Conservation (phyloP, 2,329 filamentous ascomycete genomes). For the Exserohilum turcica region DNA sequence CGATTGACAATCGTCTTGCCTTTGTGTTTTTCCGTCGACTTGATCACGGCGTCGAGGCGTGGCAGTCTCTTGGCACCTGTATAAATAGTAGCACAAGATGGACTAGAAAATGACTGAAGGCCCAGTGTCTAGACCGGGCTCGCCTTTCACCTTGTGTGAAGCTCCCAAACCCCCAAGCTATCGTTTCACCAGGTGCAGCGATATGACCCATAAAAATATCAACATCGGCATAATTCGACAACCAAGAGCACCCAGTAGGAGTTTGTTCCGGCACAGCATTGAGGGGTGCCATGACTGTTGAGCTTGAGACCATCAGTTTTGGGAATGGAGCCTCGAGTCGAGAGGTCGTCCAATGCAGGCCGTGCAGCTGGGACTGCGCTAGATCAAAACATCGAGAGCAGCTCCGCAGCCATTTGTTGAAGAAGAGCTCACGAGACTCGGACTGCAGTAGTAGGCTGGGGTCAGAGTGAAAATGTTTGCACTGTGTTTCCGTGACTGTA, state of each 20-base stretch:
- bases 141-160: conserved; percentile 63
- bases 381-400: conserved; percentile 24
- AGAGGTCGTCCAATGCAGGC: conserved; percentile 19
- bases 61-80: conserved; percentile 66
- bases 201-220: conserved; percentile 57
- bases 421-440: not conserved
- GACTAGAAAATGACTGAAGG: conserved; percentile 62
- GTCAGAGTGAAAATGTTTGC: not conserved
- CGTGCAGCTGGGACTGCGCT: conserved; percentile 28
- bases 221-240: conserved; percentile 60
- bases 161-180: conserved; percentile 66
- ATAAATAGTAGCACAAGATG: conserved; percentile 62
- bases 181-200: conserved; percentile 58
- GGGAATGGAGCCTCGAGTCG: conserved; percentile 31
- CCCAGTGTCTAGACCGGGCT: conserved; percentile 51
- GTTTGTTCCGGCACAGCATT: conserved; percentile 60
- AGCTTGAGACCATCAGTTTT: conserved; percentile 38
- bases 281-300: conserved; percentile 43
- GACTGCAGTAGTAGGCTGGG: not conserved
- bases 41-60: conserved; percentile 68
- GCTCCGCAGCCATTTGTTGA: conserved; percentile 26
- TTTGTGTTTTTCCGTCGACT: conserved; percentile 62
- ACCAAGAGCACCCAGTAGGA: conserved; percentile 61
- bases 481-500: not conserved
- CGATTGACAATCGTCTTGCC: conserved; percentile 70